A percentile compares a stretch with the other conserved stretches of the same genome.
phyloP scores from a whole-genome alignment of 768 basidiomycete genomes.

The Auricularia sp. region DNA sequence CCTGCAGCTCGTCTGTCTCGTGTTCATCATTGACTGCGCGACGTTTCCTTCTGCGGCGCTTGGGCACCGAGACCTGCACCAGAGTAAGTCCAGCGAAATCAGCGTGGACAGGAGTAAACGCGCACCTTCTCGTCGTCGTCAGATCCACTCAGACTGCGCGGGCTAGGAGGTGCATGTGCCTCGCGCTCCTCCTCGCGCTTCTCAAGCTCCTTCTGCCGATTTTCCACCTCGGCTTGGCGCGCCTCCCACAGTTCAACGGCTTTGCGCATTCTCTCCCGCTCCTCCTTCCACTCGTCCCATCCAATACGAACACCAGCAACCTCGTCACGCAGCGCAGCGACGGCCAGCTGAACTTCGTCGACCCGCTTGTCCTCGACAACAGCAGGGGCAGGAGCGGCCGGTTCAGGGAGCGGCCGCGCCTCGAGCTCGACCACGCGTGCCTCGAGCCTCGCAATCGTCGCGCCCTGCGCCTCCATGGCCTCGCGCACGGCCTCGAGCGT shows the following conservation, averaged over 20 bases:
- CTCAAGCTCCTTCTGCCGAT: neutral
- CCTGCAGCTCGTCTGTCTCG: neutral
- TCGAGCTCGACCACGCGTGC: neutral
- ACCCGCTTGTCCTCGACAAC: no score
- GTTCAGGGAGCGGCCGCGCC: no score
- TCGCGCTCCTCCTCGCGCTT: neutral
- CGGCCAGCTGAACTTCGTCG: no score
- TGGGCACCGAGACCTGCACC: no score
- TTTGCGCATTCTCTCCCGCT: neutral
- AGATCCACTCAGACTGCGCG: neutral
- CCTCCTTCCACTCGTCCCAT: neutral
- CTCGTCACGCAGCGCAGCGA: no score
- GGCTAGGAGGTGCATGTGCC: neutral
- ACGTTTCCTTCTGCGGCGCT: neutral
- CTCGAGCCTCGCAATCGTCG: neutral
- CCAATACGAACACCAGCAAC: no score
- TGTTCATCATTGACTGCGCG: neutral
- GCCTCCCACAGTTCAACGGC: neutral
- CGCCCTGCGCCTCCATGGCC: neutral
- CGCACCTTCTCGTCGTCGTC: neutral
- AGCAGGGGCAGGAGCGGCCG: no score
- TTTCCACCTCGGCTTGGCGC: neutral
- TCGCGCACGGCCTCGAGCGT: neutral
- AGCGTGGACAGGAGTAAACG: neutral
- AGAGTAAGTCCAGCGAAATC: neutral